Percentiles rank a stretch among this genome's conserved stretches.
phyloP scores from a whole-genome alignment of 495 filamentous ascomycete genomes.

The Aspergillus ellipticus region DNA sequence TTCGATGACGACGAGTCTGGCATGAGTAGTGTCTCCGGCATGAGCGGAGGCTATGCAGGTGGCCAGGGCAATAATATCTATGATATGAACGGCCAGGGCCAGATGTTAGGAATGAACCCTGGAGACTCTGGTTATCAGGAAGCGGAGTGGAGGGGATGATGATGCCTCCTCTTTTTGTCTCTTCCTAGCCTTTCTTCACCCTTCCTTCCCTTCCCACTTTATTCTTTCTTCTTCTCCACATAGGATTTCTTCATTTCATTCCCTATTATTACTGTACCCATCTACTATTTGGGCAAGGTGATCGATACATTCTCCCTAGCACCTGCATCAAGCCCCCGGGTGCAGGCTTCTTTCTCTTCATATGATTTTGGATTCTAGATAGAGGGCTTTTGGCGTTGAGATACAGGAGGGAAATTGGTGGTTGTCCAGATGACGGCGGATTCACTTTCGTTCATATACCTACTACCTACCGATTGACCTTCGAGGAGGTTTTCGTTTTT shows the following conservation, averaged over 20 bases:
- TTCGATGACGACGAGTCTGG: slow-evolving; percentile 50
- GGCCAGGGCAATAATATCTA: slow-evolving; percentile 35
- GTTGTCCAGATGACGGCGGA: slow-evolving; percentile 13
- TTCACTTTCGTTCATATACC: slow-evolving; percentile 14
- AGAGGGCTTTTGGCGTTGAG: slow-evolving; percentile 34
- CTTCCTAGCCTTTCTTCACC: slow-evolving; percentile 1
- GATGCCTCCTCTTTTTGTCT: not conserved
- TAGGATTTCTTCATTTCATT: slow-evolving; percentile 5
- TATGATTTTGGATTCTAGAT: slow-evolving; percentile 15
- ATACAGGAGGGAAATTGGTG: slow-evolving; percentile 19
- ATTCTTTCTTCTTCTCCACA: not conserved
- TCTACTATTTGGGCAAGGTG: not conserved
- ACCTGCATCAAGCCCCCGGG: not conserved
- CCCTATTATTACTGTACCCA: not conserved
- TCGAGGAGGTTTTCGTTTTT: not conserved
- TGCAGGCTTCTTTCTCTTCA: not conserved
- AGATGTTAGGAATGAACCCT: slow-evolving; percentile 33
- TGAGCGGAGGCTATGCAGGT: slow-evolving; percentile 33
- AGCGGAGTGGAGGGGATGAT: slow-evolving; percentile 33
- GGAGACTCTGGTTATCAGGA: slow-evolving; percentile 30
- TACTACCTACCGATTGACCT: not conserved
- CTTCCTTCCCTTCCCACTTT: slow-evolving; percentile 4
- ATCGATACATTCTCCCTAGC: not conserved
- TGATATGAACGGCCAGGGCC: slow-evolving; percentile 24
- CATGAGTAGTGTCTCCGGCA: slow-evolving; percentile 32